Conservation (phyloP, 2,329 filamentous ascomycete genomes). For the Pseudovirgaria hyperparasitica region DNA sequence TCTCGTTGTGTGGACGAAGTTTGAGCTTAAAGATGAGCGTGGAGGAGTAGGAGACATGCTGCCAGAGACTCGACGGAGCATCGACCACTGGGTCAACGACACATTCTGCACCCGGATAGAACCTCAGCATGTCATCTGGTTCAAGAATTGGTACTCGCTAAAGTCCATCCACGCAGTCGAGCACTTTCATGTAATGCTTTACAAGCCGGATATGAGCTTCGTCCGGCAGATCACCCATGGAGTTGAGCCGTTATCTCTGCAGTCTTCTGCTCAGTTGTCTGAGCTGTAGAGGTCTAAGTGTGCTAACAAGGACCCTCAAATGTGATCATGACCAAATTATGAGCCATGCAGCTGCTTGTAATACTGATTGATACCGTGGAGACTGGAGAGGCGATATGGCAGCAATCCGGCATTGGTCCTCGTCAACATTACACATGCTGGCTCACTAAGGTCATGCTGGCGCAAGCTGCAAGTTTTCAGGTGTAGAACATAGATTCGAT, state of each 20-base stretch:
- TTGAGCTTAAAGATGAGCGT: constrained; percentile 62
- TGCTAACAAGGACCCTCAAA: too few relatives aligned
- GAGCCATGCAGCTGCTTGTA: too few relatives aligned
- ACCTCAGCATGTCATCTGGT: constrained; percentile 54
- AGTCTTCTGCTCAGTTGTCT: too few relatives aligned
- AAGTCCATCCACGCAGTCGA: constrained; percentile 82
- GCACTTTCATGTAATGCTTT: constrained; percentile 92
- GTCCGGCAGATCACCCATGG: constrained; percentile 58
- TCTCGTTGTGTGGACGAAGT: constrained; percentile 89
- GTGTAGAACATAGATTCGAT: too few relatives aligned
- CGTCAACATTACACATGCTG: too few relatives aligned
- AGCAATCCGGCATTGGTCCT: too few relatives aligned
- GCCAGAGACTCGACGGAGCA: constrained; percentile 45
- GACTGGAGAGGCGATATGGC: too few relatives aligned
- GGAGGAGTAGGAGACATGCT: constrained; percentile 53
- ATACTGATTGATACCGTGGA: too few relatives aligned
- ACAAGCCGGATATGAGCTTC: constrained; percentile 58
- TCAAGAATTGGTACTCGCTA: constrained; percentile 79
- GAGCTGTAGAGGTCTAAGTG: too few relatives aligned
- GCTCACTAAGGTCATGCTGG: too few relatives aligned
- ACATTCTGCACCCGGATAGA: constrained; percentile 49
- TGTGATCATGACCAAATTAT: too few relatives aligned
- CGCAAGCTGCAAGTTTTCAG: too few relatives aligned
- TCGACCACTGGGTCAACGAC: constrained; percentile 56
- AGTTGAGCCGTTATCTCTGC: constrained; percentile 49